These are phyloP conservation scores for Abrus precatorius DNA, from an alignment of 306 rosid species.

Conservation along the genomic window DNA sequence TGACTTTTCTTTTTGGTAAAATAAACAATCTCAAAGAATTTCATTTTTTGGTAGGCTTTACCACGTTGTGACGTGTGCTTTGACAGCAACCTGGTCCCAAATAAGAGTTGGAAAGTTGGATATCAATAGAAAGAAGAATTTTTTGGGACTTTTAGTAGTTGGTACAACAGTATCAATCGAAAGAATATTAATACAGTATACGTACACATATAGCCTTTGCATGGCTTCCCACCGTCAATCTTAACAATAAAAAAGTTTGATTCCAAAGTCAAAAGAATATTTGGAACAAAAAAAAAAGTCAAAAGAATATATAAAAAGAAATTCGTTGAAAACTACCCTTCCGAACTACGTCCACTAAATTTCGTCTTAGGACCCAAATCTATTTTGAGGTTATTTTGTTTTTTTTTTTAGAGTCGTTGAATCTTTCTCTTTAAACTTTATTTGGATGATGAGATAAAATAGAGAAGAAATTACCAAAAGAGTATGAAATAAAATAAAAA, in stretches of 20 bases:
- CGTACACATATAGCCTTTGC: not conserved
- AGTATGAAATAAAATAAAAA: no score
- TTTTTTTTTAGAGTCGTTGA: no score
- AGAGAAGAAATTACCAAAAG: no score
- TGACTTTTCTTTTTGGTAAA: constrained; percentile 24
- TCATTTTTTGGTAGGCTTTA: constrained; percentile 6
- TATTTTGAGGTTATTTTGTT: no score
- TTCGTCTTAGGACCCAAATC: no score
- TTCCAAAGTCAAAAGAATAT: not conserved
- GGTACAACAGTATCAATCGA: not conserved
- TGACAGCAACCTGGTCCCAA: constrained; percentile 1
- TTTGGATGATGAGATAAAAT: no score
- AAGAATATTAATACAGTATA: constrained; percentile 9
- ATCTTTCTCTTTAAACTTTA: no score
- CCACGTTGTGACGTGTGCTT: constrained; percentile 13
- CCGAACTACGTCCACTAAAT: no score
- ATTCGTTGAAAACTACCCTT: not conserved
- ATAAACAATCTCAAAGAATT: not conserved
- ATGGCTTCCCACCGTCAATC: not conserved
- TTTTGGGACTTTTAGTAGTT: not conserved
- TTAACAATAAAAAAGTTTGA: not conserved
- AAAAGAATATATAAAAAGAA: not conserved
- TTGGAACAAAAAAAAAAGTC: not conserved
- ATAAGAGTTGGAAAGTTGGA: constrained; percentile 1
- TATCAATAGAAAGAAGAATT: not conserved